A percentile compares a stretch with the other conserved stretches of the same genome.
These are phyloP conservation scores for Coemansia sp. DNA, from an alignment of 192 early-diverging fungal genomes.

Conservation along the genomic window DNA sequence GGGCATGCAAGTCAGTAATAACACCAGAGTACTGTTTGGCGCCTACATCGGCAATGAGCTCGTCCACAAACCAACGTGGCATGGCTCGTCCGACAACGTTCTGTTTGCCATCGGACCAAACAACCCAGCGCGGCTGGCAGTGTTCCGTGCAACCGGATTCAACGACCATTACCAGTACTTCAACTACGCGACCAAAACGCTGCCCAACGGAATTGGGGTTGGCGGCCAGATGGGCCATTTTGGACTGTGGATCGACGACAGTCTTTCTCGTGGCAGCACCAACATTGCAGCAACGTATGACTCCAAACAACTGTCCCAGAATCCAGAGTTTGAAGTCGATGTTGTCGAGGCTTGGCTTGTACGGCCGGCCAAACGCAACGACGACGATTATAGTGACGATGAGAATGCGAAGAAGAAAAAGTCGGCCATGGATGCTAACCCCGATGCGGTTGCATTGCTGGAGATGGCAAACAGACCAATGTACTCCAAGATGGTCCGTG, in stretches of 20 bases:
- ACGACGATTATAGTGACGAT: conserved; percentile 28
- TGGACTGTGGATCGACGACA: conserved; percentile 68
- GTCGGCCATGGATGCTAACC: conserved; percentile 61
- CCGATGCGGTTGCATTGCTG: conserved; percentile 68
- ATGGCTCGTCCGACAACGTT: conserved; percentile 61
- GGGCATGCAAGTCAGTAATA: conserved; percentile 10
- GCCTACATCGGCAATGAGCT: conserved; percentile 65
- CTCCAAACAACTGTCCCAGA: conserved; percentile 57
- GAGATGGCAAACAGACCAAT: conserved; percentile 73
- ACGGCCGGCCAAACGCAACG: conserved; percentile 49
- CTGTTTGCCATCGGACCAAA: conserved; percentile 55
- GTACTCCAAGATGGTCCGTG: conserved; percentile 54
- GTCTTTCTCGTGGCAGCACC: conserved; percentile 64
- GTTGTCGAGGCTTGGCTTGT: conserved; percentile 75
- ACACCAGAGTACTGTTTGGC: conserved; percentile 66
- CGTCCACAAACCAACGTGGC: conserved; percentile 62
- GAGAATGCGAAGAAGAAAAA: conserved; percentile 31
- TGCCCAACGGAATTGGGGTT: conserved; percentile 73
- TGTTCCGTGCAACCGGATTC: conserved; percentile 42
- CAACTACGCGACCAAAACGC: conserved; percentile 69
- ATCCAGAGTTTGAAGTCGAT: conserved; percentile 64
- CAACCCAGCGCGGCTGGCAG: neutral
- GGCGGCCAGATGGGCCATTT: conserved; percentile 75
- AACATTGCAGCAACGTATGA: conserved; percentile 67
- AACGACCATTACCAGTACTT: conserved; percentile 77